phyloP scores from a whole-genome alignment of 2,329 filamentous ascomycete species.

The Scedosporium dehoogii region DNA sequence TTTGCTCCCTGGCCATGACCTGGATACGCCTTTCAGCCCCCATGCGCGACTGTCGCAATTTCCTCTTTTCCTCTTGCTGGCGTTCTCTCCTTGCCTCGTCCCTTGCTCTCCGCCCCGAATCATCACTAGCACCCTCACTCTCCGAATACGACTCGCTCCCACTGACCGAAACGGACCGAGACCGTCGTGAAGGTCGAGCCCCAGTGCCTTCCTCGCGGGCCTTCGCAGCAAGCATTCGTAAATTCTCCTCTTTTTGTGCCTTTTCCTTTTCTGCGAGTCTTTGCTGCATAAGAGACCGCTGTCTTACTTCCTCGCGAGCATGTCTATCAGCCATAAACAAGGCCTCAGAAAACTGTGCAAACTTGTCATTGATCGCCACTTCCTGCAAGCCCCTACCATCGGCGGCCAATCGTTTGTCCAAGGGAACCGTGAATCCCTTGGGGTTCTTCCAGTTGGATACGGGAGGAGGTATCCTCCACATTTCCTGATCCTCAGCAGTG shows the following conservation, averaged over 20 bases:
- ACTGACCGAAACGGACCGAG: constrained; percentile 25
- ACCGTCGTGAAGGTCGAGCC: constrained; percentile 24
- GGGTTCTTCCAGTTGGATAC: constrained; percentile 99
- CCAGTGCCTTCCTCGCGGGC: constrained; percentile 71
- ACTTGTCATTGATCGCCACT: constrained; percentile 95
- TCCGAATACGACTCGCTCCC: constrained; percentile 43
- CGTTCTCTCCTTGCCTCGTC: constrained; percentile 69
- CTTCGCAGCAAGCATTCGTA: constrained; percentile 80
- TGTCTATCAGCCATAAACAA: constrained; percentile 91
- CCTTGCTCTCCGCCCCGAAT: constrained; percentile 63
- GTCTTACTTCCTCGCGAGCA: constrained; percentile 88
- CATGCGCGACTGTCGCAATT: constrained; percentile 90
- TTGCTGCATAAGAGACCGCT: constrained; percentile 91
- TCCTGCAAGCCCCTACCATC: constrained; percentile 89
- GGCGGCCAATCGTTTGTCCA: constrained; percentile 91
- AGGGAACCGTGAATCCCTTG: constrained; percentile 90
- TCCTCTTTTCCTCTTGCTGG: constrained; percentile 73
- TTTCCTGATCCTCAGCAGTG: constrained; percentile 93
- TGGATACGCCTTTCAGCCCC: constrained; percentile 85
- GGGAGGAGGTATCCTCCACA: constrained; percentile 80
- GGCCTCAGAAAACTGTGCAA: constrained; percentile 90
- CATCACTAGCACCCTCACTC: constrained; percentile 47
- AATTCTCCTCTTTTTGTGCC: constrained; percentile 81
- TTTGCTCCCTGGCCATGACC: constrained; percentile 88
- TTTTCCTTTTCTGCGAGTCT: constrained; percentile 95